These are phyloP conservation scores for Xylaria sp. DNA, from an alignment of 2,329 filamentous ascomycete species.

Conservation along the genomic window DNA sequence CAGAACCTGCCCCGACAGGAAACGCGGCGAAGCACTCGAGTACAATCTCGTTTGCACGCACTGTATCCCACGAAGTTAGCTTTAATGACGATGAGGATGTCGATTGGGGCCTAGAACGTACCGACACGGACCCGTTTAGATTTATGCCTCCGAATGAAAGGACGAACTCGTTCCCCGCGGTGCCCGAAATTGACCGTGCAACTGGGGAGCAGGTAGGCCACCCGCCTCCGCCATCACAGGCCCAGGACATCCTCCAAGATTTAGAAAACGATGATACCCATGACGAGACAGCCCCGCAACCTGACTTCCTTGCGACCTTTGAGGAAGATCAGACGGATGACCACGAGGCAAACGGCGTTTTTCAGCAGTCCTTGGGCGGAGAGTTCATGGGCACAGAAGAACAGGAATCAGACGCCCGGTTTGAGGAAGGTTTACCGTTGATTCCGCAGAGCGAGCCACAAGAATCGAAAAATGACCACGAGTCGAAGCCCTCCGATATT, in stretches of 20 bases:
- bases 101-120: constrained; percentile 58
- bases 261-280: constrained; percentile 52
- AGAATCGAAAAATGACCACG: constrained; percentile 30
- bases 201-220: constrained; percentile 39
- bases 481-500: constrained; percentile 27
- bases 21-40: constrained; percentile 58
- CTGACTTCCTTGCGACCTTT: constrained; percentile 39
- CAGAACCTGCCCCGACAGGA: constrained; percentile 21
- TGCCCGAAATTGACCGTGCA: constrained; percentile 47
- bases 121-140: constrained; percentile 60
- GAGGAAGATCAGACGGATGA: constrained; percentile 35
- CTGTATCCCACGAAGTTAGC: constrained; percentile 63
- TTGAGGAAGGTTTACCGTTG: constrained; percentile 70
- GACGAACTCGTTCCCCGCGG: constrained; percentile 65
- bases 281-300: constrained; percentile 44
- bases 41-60: constrained; percentile 65
- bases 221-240: constrained; percentile 52
- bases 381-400: constrained; percentile 45
- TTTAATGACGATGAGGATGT: constrained; percentile 60
- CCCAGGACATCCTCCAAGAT: constrained; percentile 56
- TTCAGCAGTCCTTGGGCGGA: constrained; percentile 46
- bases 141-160: constrained; percentile 60
- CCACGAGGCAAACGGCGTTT: constrained; percentile 24
- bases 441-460: constrained; percentile 46
- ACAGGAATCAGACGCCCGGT: constrained; percentile 59